Evolutionary conservation across 805 yeast species (phyloP).

Genomic region (Starmerella sirachaensis): DNA sequence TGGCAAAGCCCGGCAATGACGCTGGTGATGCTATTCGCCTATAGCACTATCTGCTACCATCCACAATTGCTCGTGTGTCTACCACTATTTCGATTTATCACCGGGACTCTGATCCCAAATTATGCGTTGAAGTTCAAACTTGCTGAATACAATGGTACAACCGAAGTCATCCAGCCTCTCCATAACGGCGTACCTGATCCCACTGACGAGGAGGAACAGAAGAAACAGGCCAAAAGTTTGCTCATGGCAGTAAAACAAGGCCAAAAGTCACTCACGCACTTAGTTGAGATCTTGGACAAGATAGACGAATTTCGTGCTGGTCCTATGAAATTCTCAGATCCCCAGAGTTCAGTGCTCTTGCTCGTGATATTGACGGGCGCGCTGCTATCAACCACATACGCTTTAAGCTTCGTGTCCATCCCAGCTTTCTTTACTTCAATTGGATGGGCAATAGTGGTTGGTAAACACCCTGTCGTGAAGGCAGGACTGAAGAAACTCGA

Average conservation of each 20-base stretch:
- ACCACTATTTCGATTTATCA: slow-evolving; percentile 47
- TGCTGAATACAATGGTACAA: slow-evolving; percentile 1
- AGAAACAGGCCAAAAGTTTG: slow-evolving; percentile 16
- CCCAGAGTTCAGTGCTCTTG: slow-evolving; percentile 50
- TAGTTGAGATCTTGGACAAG: slow-evolving; percentile 39
- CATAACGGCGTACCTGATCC: slow-evolving; percentile 20
- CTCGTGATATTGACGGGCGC: slow-evolving; percentile 35
- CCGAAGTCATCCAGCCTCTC: slow-evolving; percentile 8
- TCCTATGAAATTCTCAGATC: slow-evolving; percentile 61
- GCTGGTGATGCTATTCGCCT: slow-evolving; percentile 42
- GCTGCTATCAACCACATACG: slow-evolving; percentile 26
- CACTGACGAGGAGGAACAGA: slow-evolving; percentile 7
- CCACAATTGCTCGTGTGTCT: slow-evolving; percentile 56
- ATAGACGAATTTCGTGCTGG: slow-evolving; percentile 47
- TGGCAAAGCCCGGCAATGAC: slow-evolving; percentile 74
- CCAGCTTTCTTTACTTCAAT: slow-evolving; percentile 40
- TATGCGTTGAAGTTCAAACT: slow-evolving; percentile 32
- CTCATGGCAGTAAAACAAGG: slow-evolving; percentile 27
- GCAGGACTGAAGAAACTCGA: slow-evolving; percentile 25
- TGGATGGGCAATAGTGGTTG: slow-evolving; percentile 45
- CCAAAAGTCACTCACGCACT: slow-evolving; percentile 49
- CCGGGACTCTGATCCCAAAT: slow-evolving; percentile 56
- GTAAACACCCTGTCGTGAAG: slow-evolving; percentile 49
- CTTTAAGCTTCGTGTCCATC: slow-evolving; percentile 40
- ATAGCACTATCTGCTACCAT: slow-evolving; percentile 56